Conservation (phyloP, 1,139 yeast species). For the Geotrichum aggregatum region DNA sequence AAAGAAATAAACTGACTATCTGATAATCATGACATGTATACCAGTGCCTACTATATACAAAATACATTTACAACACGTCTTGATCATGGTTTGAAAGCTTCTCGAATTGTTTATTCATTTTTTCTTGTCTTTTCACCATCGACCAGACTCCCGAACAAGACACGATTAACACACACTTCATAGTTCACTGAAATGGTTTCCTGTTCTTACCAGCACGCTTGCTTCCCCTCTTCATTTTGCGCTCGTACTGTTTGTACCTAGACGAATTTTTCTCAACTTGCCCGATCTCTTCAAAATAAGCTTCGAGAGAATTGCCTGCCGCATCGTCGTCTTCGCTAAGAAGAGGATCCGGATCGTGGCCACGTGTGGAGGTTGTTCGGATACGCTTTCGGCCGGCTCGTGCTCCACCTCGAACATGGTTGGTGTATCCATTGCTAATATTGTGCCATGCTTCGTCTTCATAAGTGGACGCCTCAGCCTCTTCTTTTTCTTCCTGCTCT, state of each 20-base stretch:
- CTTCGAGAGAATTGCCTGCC: conserved; percentile 22
- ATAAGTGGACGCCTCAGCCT: conserved; percentile 13
- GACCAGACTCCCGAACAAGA: no score
- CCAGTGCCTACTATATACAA: no score
- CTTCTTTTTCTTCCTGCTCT: background rate
- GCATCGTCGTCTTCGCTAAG: conserved; percentile 3
- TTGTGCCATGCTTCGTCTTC: conserved; percentile 14
- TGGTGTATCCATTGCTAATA: no score
- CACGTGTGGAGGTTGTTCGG: conserved; percentile 4
- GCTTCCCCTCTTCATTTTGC: conserved; percentile 1
- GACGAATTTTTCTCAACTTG: conserved; percentile 18
- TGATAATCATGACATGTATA: no score
- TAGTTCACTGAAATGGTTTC: background rate
- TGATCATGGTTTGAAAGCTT: no score
- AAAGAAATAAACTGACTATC: no score
- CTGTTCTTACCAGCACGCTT: background rate
- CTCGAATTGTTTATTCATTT: no score
- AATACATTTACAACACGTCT: no score
- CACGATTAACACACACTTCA: no score
- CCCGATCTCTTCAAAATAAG: conserved; percentile 26
- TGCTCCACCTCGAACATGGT: conserved; percentile 9
- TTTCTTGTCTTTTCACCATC: no score
- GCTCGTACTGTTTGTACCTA: conserved; percentile 6
- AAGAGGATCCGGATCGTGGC: conserved; percentile 13
- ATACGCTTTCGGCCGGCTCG: conserved; percentile 14